Percentiles rank a stretch among this genome's conserved stretches.
These are phyloP conservation scores for Fragaria vesca DNA, from an alignment of 306 rosid species.

Conservation along the genomic window DNA sequence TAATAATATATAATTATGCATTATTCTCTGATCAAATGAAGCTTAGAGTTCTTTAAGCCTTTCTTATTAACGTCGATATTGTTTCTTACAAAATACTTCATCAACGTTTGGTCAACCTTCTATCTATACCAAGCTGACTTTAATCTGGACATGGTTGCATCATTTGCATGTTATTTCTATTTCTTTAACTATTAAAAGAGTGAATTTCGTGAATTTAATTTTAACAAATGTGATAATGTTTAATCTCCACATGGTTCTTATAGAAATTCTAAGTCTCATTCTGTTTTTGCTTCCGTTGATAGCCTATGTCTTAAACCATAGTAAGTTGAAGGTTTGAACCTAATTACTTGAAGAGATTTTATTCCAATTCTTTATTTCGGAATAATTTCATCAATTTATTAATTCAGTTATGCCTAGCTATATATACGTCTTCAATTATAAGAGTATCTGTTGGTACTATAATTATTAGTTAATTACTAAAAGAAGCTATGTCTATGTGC, in stretches of 20 bases:
- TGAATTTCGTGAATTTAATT: neutral
- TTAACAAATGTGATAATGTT: neutral
- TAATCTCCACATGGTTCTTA: neutral
- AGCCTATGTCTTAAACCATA: neutral
- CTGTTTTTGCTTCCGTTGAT: neutral
- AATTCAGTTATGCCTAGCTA: neutral
- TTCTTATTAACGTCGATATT: neutral
- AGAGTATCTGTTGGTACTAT: neutral
- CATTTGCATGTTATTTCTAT: neutral
- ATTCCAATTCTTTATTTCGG: neutral
- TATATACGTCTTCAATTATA: neutral
- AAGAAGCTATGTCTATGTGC: neutral
- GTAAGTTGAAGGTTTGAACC: neutral
- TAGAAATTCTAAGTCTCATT: neutral
- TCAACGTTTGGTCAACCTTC: neutral
- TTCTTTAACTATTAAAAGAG: neutral
- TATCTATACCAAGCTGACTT: neutral
- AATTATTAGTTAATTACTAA: neutral
- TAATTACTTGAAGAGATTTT: neutral
- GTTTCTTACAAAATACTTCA: neutral
- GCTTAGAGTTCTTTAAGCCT: neutral
- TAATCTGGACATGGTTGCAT: neutral
- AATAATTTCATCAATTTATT: neutral
- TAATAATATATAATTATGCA: neutral
- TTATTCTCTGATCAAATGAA: neutral